Conservation (phyloP, 345 rosid genomes). For the Trapa bicornis region DNA sequence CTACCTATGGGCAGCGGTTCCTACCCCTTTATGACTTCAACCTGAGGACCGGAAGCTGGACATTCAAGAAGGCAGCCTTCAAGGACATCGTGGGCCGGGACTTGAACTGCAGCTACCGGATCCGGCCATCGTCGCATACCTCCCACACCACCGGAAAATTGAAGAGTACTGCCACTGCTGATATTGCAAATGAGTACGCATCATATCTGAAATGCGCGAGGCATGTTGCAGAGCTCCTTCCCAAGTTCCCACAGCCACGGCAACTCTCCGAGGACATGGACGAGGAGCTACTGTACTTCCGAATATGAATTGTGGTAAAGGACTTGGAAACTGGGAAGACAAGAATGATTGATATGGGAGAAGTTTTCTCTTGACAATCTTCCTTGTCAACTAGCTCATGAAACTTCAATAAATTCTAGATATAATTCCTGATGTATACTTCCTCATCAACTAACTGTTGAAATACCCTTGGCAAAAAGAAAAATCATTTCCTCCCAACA, state of each 20-base stretch:
- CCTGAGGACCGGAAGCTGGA: slow-evolving; percentile 34
- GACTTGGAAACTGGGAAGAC: background rate
- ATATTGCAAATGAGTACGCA: background rate
- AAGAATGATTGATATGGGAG: too few relatives aligned
- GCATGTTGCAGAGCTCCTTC: slow-evolving; percentile 10
- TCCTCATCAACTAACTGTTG: too few relatives aligned
- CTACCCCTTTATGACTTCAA: slow-evolving; percentile 35
- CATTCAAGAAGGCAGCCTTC: slow-evolving; percentile 16
- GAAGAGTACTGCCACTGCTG: background rate
- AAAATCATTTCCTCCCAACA: too few relatives aligned
- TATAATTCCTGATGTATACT: too few relatives aligned
- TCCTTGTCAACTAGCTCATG: too few relatives aligned
- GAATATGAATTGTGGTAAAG: background rate
- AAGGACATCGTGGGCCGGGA: slow-evolving; percentile 11
- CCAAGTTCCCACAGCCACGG: slow-evolving; percentile 9
- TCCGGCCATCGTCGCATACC: background rate
- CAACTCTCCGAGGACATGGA: slow-evolving; percentile 4
- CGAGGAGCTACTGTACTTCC: slow-evolving; percentile 9
- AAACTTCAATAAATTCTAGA: too few relatives aligned
- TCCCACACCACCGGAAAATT: background rate
- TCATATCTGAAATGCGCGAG: slow-evolving; percentile 12
- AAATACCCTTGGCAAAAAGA: too few relatives aligned
- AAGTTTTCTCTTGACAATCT: too few relatives aligned
- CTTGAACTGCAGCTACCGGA: background rate
- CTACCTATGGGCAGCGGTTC: slow-evolving; percentile 38